phyloP scores from a whole-genome alignment of 1,139 yeast species.

The Pichia sp. region DNA sequence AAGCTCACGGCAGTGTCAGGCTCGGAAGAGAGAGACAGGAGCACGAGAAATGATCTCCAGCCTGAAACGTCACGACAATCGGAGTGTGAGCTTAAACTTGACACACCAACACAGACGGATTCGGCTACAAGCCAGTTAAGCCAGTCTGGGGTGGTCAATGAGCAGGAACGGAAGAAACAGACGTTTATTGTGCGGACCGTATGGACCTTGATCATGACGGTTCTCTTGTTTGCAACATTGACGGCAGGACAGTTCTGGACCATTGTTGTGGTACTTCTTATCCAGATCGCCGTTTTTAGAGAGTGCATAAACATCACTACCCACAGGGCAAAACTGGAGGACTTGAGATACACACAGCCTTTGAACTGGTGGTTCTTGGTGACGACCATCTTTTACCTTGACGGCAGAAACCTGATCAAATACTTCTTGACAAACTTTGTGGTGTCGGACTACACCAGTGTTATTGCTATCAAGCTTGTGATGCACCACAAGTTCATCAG shows the following conservation, averaged over 20 bases:
- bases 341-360: conserved; percentile 74
- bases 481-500: conserved; percentile 79
- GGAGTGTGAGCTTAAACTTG: neutral
- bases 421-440: conserved; percentile 47
- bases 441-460: conserved; percentile 42
- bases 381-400: conserved; percentile 81
- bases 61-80: conserved; percentile 1
- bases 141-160: conserved; percentile 31
- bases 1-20: neutral
- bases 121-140: neutral
- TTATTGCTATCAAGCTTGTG: conserved; percentile 36
- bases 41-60: neutral
- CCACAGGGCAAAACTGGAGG: conserved; percentile 77
- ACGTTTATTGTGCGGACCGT: conserved; percentile 85
- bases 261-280: conserved; percentile 62
- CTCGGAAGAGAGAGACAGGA: neutral
- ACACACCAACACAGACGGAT: neutral
- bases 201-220: conserved; percentile 92
- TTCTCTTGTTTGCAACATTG: conserved; percentile 62
- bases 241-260: conserved; percentile 88
- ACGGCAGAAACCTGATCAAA: conserved; percentile 76
- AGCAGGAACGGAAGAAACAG: conserved; percentile 66
- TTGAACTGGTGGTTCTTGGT: conserved; percentile 85
- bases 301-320: conserved; percentile 87
- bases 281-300: conserved; percentile 80